Evolutionary conservation across 371 early-diverging fungal species (phyloP).

Genomic region (Apophysomyces elegans): DNA sequence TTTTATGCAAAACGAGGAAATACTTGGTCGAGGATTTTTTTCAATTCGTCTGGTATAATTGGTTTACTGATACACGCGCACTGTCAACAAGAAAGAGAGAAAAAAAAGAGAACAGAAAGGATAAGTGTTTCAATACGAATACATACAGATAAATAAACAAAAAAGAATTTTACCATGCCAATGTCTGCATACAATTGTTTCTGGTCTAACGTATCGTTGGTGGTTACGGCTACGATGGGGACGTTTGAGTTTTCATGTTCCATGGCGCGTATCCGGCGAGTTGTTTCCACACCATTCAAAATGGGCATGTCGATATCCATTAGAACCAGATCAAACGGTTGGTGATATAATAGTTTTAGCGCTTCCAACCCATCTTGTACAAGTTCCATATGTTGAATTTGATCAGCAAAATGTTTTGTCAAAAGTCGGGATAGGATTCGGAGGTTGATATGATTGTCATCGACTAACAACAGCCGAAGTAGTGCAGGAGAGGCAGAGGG

Average conservation of each 20-base stretch:
- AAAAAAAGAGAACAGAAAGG: too few species aligned
- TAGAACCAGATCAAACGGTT: conserved; percentile 58
- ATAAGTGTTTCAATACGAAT: too few species aligned
- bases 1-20: conserved; percentile 15
- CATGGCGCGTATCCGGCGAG: conserved; percentile 41
- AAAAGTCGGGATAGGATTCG: conserved; percentile 57
- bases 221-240: conserved; percentile 73
- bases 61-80: conserved; percentile 56
- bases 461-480: conserved; percentile 43
- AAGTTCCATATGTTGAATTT: conserved; percentile 48
- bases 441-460: conserved; percentile 66
- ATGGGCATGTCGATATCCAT: conserved; percentile 75
- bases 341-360: conserved; percentile 45
- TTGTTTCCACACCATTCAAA: conserved; percentile 61
- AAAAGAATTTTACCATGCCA: conserved; percentile 31
- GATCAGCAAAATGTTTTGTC: conserved; percentile 52
- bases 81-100: conserved; percentile 22
- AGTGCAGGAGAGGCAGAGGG: not conserved
- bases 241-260: conserved; percentile 21
- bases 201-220: conserved; percentile 48
- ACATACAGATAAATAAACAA: too few species aligned
- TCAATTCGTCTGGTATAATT: conserved; percentile 35
- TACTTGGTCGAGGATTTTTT: conserved; percentile 33
- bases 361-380: conserved; percentile 49
- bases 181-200: conserved; percentile 29